phyloP scores from a whole-genome alignment of 345 rosid species.

The Anastatica hierochuntica region DNA sequence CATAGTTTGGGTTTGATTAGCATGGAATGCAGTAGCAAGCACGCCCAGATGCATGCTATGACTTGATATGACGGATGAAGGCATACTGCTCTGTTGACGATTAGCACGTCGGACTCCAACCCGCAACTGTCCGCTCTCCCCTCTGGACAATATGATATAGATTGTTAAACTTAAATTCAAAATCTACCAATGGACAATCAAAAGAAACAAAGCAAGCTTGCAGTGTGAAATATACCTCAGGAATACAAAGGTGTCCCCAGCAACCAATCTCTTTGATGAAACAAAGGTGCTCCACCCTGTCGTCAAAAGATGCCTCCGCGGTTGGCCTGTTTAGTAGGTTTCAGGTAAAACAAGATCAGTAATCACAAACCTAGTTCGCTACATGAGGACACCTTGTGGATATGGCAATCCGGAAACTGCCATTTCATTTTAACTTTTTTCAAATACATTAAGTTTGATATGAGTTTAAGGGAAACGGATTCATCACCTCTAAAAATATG shows the following conservation, averaged over 20 bases:
- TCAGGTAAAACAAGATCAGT: constrained; percentile 3
- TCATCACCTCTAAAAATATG: constrained; percentile 80
- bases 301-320: constrained; percentile 85
- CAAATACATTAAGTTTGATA: not conserved
- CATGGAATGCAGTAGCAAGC: constrained; percentile 90
- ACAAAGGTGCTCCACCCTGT: constrained; percentile 98
- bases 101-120: constrained; percentile 74
- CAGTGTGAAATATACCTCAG: constrained; percentile 42
- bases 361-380: not conserved
- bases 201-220: not conserved
- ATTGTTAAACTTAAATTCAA: not conserved
- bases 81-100: constrained; percentile 61
- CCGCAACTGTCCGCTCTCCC: constrained; percentile 58
- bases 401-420: not conserved
- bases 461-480: not conserved
- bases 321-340: constrained; percentile 55
- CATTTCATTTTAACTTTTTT: not conserved
- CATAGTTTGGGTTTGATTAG: constrained; percentile 49
- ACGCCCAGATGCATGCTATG: constrained; percentile 96
- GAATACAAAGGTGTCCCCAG: constrained; percentile 86
- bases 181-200: not conserved
- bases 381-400: not conserved
- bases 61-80: constrained; percentile 86
- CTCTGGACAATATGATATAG: constrained; percentile 31
- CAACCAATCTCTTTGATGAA: constrained; percentile 74